phyloP scores from a whole-genome alignment of 2,329 filamentous ascomycete genomes.

The Penicillium sp. region DNA sequence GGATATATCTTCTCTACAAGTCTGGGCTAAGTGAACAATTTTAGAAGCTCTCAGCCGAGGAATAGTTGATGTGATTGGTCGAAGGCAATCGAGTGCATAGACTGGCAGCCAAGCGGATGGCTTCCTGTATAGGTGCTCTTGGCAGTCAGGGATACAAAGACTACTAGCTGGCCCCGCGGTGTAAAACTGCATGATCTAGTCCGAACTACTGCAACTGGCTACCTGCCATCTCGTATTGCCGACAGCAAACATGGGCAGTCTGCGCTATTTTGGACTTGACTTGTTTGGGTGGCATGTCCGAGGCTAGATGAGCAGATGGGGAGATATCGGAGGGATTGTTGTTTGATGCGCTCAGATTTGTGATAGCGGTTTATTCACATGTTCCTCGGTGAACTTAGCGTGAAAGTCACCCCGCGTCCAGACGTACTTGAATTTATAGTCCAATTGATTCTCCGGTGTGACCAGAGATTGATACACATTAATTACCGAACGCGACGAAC shows the following conservation, averaged over 20 bases:
- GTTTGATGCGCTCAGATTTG: background rate
- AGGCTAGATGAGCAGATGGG: background rate
- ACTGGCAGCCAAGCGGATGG: constrained; percentile 15
- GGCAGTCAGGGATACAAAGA: background rate
- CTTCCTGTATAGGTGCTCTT: constrained; percentile 8
- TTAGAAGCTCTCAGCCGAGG: background rate
- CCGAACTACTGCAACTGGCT: background rate
- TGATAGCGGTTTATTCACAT: background rate
- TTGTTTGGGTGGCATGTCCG: background rate
- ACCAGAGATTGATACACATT: background rate
- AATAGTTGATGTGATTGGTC: background rate
- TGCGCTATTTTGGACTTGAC: background rate
- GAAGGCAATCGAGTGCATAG: background rate
- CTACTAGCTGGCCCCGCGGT: background rate
- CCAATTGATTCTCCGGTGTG: background rate
- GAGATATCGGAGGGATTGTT: background rate
- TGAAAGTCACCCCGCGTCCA: background rate
- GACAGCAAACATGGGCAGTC: background rate
- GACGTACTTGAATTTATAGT: background rate
- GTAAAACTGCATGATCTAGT: constrained; percentile 8
- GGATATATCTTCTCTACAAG: background rate
- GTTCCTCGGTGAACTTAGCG: background rate
- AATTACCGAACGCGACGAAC: background rate
- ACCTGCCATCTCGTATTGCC: constrained; percentile 2
- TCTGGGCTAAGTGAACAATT: background rate